Evolutionary conservation across 768 basidiomycete genomes (phyloP).

Genomic region (Russula earlei): DNA sequence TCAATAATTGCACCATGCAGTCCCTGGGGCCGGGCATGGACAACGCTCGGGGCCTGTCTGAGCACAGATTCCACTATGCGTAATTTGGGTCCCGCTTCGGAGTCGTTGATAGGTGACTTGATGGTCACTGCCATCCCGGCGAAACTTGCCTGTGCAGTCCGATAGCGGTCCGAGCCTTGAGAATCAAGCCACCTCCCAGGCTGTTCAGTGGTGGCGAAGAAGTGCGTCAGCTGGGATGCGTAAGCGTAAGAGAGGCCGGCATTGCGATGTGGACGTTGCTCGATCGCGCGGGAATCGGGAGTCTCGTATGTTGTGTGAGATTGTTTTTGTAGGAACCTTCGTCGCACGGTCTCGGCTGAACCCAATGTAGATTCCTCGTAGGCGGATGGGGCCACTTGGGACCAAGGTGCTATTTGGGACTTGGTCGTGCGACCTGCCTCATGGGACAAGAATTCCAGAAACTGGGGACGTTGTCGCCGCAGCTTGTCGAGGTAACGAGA

Average conservation of each 20-base stretch:
- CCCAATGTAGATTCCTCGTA: conserved; percentile 14
- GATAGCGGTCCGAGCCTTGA: neutral
- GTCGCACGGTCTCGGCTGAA: conserved; percentile 22
- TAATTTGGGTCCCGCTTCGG: conserved; percentile 20
- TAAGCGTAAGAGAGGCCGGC: conserved; percentile 56
- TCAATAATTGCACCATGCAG: conserved; percentile 31
- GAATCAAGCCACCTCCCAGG: conserved; percentile 42
- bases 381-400: conserved; percentile 5
- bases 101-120: conserved; percentile 2
- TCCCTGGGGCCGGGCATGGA: conserved; percentile 26
- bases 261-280: conserved; percentile 53
- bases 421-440: conserved; percentile 15
- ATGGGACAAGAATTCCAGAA: conserved; percentile 37
- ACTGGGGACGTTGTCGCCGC: conserved; percentile 45
- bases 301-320: conserved; percentile 21
- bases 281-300: conserved; percentile 34
- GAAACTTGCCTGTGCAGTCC: conserved; percentile 30
- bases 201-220: conserved; percentile 40
- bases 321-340: conserved; percentile 33
- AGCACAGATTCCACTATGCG: conserved; percentile 29
- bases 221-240: conserved; percentile 44
- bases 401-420: neutral
- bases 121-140: conserved; percentile 35
- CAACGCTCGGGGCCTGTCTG: conserved; percentile 28
- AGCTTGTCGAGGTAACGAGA: conserved; percentile 48